Percentiles rank a stretch among this genome's conserved stretches.
These are phyloP conservation scores for Hypoxylon perforatum DNA, from an alignment of 495 filamentous ascomycete species.

Conservation along the genomic window DNA sequence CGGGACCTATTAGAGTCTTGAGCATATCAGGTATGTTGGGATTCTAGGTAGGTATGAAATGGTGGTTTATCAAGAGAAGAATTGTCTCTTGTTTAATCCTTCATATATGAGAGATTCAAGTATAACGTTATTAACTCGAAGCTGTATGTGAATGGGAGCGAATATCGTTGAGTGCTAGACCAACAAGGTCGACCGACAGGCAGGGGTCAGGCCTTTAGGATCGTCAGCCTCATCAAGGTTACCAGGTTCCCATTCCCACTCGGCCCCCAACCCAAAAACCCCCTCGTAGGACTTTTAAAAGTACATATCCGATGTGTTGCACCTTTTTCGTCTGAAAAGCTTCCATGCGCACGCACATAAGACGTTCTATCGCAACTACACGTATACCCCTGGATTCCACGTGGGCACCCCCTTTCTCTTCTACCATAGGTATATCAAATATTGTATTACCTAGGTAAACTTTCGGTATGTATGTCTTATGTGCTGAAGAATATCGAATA, in stretches of 20 bases:
- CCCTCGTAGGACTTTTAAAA: conserved; percentile 19
- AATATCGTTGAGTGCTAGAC: no score
- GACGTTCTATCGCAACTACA: conserved; percentile 8
- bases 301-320: background rate
- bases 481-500: background rate
- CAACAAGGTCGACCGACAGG: background rate
- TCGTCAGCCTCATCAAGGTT: conserved; percentile 39
- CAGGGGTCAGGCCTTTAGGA: conserved; percentile 21
- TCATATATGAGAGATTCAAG: background rate
- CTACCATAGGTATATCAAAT: no score
- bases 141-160: no score
- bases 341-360: conserved; percentile 15
- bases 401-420: conserved; percentile 6
- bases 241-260: conserved; percentile 27
- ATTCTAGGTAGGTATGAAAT: background rate
- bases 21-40: no score
- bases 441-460: no score
- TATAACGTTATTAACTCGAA: no score
- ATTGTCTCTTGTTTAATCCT: background rate
- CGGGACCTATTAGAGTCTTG: background rate
- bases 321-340: conserved; percentile 5
- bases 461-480: conserved; percentile 3
- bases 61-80: background rate
- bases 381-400: conserved; percentile 13
- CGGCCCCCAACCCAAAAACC: conserved; percentile 24